Percentiles rank a stretch among this genome's conserved stretches.
These are phyloP conservation scores for Colletotrichum graminicola DNA, from an alignment of 2,329 filamentous ascomycete species.

Conservation along the genomic window DNA sequence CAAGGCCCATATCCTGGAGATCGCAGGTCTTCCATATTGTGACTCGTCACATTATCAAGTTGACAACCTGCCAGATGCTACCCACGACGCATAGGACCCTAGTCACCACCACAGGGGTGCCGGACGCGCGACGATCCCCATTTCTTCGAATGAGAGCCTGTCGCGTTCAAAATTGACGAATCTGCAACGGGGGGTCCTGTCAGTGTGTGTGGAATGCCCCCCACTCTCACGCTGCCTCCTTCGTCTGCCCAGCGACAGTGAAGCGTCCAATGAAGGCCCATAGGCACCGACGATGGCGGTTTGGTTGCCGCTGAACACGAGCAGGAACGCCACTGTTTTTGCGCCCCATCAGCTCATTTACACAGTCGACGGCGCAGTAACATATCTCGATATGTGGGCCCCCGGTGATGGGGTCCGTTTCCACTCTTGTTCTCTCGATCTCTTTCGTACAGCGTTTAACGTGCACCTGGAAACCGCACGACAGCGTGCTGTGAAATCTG, in stretches of 20 bases:
- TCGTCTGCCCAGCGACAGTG: constrained; percentile 4
- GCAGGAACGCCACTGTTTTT: constrained; percentile 12
- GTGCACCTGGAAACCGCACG: neutral
- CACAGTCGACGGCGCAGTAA: constrained; percentile 1
- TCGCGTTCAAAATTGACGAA: constrained; percentile 17
- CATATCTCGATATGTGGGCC: constrained; percentile 9
- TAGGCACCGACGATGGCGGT: constrained; percentile 3
- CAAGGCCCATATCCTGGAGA: constrained; percentile 11
- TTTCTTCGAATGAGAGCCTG: constrained; percentile 20
- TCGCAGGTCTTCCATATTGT: constrained; percentile 21
- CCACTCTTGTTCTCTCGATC: constrained; percentile 5
- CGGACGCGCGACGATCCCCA: constrained; percentile 11
- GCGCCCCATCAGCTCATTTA: constrained; percentile 1
- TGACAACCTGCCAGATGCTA: constrained; percentile 11
- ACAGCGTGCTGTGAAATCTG: constrained; percentile 14
- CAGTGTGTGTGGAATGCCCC: constrained; percentile 27
- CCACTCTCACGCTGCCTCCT: constrained; percentile 10
- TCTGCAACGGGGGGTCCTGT: constrained; percentile 9
- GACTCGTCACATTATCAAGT: constrained; percentile 30
- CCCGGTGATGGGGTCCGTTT: constrained; percentile 2
- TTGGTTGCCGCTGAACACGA: constrained; percentile 13
- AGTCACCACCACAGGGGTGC: constrained; percentile 11
- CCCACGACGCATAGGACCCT: constrained; percentile 16
- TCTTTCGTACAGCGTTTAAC: neutral
- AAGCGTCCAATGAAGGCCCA: constrained; percentile 15